phyloP scores from a whole-genome alignment of 139 green algal species.

The Haematococcus lacustris region DNA sequence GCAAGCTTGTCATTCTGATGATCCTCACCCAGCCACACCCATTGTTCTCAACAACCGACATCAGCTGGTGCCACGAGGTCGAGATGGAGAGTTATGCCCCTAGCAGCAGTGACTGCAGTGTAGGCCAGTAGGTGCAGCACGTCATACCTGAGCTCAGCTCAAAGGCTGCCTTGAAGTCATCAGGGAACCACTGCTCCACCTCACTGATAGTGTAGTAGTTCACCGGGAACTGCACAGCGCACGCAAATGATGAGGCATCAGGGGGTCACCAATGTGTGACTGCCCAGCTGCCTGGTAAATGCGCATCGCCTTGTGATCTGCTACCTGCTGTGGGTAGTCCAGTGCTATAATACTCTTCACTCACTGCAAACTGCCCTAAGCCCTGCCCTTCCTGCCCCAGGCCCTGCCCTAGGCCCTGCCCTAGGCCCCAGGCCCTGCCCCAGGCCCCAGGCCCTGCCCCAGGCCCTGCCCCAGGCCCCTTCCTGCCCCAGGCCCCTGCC shows the following conservation, averaged over 20 bases:
- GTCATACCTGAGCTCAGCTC: constrained; percentile 1
- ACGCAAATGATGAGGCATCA: background rate
- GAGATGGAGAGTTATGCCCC: background rate
- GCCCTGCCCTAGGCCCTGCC: too few species aligned
- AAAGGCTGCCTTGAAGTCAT: constrained; percentile 34
- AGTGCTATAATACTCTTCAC: too few species aligned
- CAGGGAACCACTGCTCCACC: constrained; percentile 72
- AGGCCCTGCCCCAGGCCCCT: too few species aligned
- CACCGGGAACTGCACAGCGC: constrained; percentile 59
- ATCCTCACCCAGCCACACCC: background rate
- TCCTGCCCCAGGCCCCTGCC: too few species aligned
- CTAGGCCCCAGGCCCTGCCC: too few species aligned
- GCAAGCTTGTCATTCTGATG: background rate
- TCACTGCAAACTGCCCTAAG: too few species aligned
- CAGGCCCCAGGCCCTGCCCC: too few species aligned
- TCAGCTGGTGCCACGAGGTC: background rate
- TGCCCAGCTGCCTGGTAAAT: too few species aligned
- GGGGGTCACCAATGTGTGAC: background rate
- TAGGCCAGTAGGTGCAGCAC: background rate
- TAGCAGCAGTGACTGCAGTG: background rate
- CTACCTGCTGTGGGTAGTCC: too few species aligned
- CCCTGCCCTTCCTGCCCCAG: too few species aligned
- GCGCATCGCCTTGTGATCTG: too few species aligned
- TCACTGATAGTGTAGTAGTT: constrained; percentile 88
- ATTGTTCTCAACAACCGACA: background rate